Evolutionary conservation across 2,329 filamentous ascomycete species (phyloP).

Genomic region (Hymenoscyphus fructigenus): DNA sequence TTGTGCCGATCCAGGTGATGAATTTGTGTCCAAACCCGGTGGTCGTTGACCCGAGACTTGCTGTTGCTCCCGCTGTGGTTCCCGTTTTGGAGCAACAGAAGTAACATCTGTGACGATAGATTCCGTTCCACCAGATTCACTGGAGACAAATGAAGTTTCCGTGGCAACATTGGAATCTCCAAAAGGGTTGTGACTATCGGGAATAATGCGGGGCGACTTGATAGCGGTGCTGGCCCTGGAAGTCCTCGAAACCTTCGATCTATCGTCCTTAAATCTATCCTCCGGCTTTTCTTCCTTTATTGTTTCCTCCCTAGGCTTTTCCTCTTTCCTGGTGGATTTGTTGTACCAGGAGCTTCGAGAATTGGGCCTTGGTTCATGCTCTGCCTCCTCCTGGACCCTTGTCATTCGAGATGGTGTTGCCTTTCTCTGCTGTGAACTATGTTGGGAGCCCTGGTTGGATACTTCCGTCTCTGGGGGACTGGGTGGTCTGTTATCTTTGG

Average conservation of each 20-base stretch:
- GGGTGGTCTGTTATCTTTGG: conserved; percentile 53
- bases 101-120: conserved; percentile 42
- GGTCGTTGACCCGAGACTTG: conserved; percentile 40
- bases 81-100: conserved; percentile 38
- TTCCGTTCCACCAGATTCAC: conserved; percentile 33
- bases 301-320: background rate
- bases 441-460: conserved; percentile 41
- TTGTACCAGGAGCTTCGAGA: conserved; percentile 47
- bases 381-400: conserved; percentile 41
- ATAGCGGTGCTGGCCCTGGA: conserved; percentile 54
- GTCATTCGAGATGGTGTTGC: conserved; percentile 37
- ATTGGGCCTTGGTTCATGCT: conserved; percentile 40
- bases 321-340: conserved; percentile 20
- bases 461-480: conserved; percentile 65
- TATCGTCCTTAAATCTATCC: conserved; percentile 41
- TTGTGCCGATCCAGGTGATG: conserved; percentile 50
- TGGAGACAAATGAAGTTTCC: conserved; percentile 16
- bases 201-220: conserved; percentile 37
- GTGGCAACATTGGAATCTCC: conserved; percentile 14
- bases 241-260: conserved; percentile 53
- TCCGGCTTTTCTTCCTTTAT: conserved; percentile 2
- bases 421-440: conserved; percentile 28
- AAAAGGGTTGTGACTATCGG: conserved; percentile 36
- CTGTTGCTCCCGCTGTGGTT: conserved; percentile 36
- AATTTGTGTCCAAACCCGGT: conserved; percentile 31